phyloP scores from a whole-genome alignment of 352 stramenopile genomes.

The Phytopythium vexans region DNA sequence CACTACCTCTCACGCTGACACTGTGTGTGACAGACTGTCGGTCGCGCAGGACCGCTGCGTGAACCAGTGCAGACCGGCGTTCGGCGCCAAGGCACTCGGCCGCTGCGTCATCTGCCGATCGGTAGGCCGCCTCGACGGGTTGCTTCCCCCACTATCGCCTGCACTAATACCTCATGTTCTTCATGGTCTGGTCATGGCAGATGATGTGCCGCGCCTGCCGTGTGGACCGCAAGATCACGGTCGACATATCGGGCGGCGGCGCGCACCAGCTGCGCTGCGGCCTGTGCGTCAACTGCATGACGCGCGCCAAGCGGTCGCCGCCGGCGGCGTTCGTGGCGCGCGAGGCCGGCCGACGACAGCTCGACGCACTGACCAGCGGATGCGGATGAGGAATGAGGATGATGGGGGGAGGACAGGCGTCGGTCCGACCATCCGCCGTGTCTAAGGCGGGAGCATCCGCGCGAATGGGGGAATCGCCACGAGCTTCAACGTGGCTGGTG shows the following conservation, averaged over 20 bases:
- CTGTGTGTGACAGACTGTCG: conserved; percentile 5
- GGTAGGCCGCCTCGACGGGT: conserved; percentile 11
- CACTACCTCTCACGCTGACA: conserved; percentile 1
- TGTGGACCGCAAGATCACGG: conserved; percentile 34
- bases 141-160: too few species aligned
- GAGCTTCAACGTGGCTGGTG: too few species aligned
- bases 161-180: too few species aligned
- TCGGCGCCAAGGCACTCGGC: conserved; percentile 22
- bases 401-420: too few species aligned
- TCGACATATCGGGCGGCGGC: conserved; percentile 21
- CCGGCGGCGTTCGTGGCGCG: conserved; percentile 21
- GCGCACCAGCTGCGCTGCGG: conserved; percentile 29
- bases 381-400: too few species aligned
- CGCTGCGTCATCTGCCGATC: conserved; percentile 35
- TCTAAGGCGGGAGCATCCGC: too few species aligned
- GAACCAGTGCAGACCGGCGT: conserved; percentile 25
- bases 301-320: conserved; percentile 20
- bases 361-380: too few species aligned
- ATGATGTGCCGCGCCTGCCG: conserved; percentile 31
- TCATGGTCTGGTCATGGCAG: conserved; percentile 12
- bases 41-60: conserved; percentile 22
- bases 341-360: too few species aligned
- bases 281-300: conserved; percentile 36
- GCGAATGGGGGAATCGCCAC: too few species aligned
- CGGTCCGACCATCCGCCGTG: too few species aligned